A percentile compares a stretch with the other conserved stretches of the same genome.
Evolutionary conservation across 208 protist genomes (phyloP).

Genomic region (Leishmania mexicana): DNA sequence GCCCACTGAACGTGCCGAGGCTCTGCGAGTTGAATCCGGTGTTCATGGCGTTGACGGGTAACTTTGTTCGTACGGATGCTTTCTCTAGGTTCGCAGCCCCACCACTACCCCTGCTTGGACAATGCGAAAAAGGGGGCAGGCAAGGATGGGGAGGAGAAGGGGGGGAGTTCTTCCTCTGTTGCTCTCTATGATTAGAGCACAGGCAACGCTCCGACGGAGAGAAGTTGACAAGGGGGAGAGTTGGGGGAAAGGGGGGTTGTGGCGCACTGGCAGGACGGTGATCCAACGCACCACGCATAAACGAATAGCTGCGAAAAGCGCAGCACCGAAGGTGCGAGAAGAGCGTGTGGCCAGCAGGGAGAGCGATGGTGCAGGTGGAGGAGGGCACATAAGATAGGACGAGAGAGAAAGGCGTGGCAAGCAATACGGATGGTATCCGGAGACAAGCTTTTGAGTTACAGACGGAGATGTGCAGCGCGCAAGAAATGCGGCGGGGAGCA

Average conservation of each 20-base stretch:
- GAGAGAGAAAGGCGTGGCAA: not conserved
- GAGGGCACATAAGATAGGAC: not conserved
- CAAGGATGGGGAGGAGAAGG: not conserved
- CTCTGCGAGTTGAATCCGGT: slow-evolving; percentile 14
- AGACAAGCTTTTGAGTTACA: not conserved
- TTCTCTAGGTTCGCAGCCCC: not conserved
- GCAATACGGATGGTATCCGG: not conserved
- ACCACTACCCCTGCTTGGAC: not conserved
- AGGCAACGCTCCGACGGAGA: not conserved
- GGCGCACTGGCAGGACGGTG: not conserved
- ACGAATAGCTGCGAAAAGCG: not conserved
- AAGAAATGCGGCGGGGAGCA: not conserved
- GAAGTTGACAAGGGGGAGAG: not conserved
- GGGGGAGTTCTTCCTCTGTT: too few relatives aligned
- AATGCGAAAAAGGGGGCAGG: not conserved
- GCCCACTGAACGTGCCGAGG: slow-evolving; percentile 35
- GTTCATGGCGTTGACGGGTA: slow-evolving; percentile 15
- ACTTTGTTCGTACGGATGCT: not conserved
- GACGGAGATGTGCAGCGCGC: not conserved
- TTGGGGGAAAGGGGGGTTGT: not conserved
- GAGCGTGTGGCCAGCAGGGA: not conserved
- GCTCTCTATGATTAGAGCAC: not conserved
- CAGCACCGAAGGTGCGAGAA: not conserved
- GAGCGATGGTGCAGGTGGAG: not conserved
- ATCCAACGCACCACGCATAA: not conserved